phyloP scores from a whole-genome alignment of 306 rosid species.

The Argentina anserina region DNA sequence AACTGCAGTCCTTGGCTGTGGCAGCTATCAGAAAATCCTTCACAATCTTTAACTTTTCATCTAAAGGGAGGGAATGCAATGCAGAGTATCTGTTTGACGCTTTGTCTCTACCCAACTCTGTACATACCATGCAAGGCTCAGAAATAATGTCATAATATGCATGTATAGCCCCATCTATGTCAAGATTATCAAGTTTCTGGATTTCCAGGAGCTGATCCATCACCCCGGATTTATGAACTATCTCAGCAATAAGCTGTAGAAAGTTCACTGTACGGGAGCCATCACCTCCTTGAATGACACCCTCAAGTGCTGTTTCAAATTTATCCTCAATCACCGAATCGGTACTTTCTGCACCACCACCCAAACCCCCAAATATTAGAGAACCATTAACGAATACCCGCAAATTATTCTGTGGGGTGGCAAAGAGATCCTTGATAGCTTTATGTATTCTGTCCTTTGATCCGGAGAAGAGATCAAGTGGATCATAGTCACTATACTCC shows the following conservation, averaged over 20 bases:
- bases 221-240: constrained; percentile 54
- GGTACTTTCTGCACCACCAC: constrained; percentile 66
- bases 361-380: constrained; percentile 77
- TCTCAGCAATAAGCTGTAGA: constrained; percentile 66
- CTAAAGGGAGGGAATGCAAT: constrained; percentile 73
- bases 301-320: constrained; percentile 79
- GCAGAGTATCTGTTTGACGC: constrained; percentile 37
- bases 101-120: constrained; percentile 48
- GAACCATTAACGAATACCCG: constrained; percentile 86
- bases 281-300: constrained; percentile 51
- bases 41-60: constrained; percentile 72
- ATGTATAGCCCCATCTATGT: constrained; percentile 91
- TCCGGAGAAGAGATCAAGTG: constrained; percentile 86
- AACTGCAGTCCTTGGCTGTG: constrained; percentile 91
- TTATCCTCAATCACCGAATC: constrained; percentile 44
- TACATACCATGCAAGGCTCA: constrained; percentile 68
- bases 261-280: constrained; percentile 56
- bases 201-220: constrained; percentile 68
- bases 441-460: constrained; percentile 69
- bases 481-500: constrained; percentile 67
- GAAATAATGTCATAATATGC: constrained; percentile 71
- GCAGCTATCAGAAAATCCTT: constrained; percentile 78
- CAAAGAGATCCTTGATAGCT: constrained; percentile 73
- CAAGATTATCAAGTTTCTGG: constrained; percentile 80
- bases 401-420: constrained; percentile 90